Conservation (phyloP, 768 basidiomycete genomes). For the Russula earlei region DNA sequence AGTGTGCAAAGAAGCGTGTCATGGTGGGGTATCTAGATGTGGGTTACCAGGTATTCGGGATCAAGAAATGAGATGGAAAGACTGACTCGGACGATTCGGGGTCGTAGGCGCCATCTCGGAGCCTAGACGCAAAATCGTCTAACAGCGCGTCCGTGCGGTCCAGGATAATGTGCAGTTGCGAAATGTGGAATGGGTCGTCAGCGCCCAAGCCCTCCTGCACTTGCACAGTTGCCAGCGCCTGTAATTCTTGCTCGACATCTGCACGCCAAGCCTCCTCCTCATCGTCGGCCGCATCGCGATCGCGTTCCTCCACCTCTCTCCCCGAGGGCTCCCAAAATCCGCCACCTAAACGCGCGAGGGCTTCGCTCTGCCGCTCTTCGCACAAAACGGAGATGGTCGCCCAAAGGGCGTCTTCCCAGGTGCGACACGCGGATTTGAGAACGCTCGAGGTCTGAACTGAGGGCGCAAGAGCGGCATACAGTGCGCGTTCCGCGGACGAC, state of each 20-base stretch:
- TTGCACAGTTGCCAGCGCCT: conserved; percentile 45
- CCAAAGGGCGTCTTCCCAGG: conserved; percentile 97
- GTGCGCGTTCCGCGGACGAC: conserved; percentile 58
- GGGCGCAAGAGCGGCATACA: conserved; percentile 81
- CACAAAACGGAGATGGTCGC: conserved; percentile 73
- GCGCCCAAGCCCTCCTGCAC: conserved; percentile 59
- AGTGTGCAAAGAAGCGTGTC: conserved; percentile 88
- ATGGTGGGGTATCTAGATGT: conserved; percentile 54
- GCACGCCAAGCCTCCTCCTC: conserved; percentile 55
- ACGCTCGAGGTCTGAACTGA: conserved; percentile 54
- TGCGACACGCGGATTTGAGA: conserved; percentile 65
- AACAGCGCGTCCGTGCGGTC: conserved; percentile 60
- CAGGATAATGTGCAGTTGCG: conserved; percentile 72
- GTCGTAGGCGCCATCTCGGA: conserved; percentile 43
- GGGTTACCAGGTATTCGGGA: background rate
- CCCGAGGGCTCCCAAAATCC: conserved; percentile 75
- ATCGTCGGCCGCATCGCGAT: conserved; percentile 24
- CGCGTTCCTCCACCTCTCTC: conserved; percentile 29
- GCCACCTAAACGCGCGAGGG: conserved; percentile 53
- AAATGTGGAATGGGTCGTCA: conserved; percentile 71
- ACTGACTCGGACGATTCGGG: conserved; percentile 48
- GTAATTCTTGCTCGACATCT: conserved; percentile 50
- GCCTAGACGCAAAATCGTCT: conserved; percentile 52
- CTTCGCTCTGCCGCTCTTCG: conserved; percentile 68
- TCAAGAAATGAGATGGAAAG: background rate